Base-by-base conservation (phyloP, 805 yeast species). In the Wickerhamomyces alni region DNA sequence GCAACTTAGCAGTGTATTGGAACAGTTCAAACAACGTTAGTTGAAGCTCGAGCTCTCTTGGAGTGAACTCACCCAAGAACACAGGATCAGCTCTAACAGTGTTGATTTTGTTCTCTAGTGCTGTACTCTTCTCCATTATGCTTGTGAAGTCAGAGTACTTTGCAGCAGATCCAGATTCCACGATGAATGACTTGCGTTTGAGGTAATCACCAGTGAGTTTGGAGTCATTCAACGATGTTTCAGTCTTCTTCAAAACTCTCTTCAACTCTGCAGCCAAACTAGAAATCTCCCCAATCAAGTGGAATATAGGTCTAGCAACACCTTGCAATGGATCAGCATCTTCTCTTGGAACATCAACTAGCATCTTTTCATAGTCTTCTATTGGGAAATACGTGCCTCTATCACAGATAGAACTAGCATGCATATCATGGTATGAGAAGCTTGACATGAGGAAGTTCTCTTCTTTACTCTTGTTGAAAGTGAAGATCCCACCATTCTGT, bases 351-450 rank as follows among this genome's bases (percentile, higher is more conserved):
- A 9, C 38, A 25, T 45, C 46, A 6, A 47, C 47, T 30, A 51
- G 38, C 16, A 51, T 47, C 28, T 64, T 58, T 30, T 77, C 74
- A 58, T 83, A 83, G 34, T 78, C 81, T 17, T 67, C 65, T 17
- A 76, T 62, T 0, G 81, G 72, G 55, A 86, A 83, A 48, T 80
- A 80, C 1, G 87, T 72, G 2, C 81, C 81, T 33, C 85, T 62
- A 28, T 77, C 75, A 38, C 71, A 65, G 1, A 74, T 69, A 10
- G 82, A 72, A 35, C 80, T 72, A 1, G 89, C 76, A 46, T 82
- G 65, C 25, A 85, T 71, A 55, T 85, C 94, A 57, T 85, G 93
- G 55, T 85, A 86, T 1, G 87, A 87, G 61, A 82, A 86, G 58
- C 80, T 84, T 10, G 87, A 76, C 16, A 82, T 74, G 36, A 85